phyloP scores from a whole-genome alignment of 352 stramenopile genomes.

The Pilasporangium apinafurcum region DNA sequence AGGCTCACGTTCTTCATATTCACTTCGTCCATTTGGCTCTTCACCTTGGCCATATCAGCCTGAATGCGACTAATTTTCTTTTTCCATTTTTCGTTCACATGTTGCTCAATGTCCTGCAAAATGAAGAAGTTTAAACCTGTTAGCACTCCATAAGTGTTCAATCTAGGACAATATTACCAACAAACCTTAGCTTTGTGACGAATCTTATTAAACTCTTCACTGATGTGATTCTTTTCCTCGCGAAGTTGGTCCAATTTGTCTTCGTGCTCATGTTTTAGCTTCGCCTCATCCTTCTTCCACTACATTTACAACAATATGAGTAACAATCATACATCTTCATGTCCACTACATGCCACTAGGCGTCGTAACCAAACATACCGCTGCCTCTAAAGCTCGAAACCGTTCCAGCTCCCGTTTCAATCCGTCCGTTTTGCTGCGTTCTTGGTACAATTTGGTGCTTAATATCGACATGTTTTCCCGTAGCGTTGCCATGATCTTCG shows the following conservation, averaged over 20 bases:
- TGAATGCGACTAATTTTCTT: slow-evolving; percentile 66
- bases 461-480: slow-evolving; percentile 28
- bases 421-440: slow-evolving; percentile 28
- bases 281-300: slow-evolving; percentile 56
- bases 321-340: neutral
- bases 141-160: neutral
- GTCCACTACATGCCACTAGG: neutral
- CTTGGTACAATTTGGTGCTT: slow-evolving; percentile 38
- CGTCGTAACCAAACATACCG: slow-evolving; percentile 23
- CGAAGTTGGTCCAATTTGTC: slow-evolving; percentile 52
- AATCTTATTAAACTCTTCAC: slow-evolving; percentile 49
- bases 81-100: slow-evolving; percentile 75
- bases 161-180: neutral
- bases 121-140: neutral
- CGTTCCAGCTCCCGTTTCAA: slow-evolving; percentile 55
- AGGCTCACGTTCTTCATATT: slow-evolving; percentile 74
- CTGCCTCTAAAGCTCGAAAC: slow-evolving; percentile 45
- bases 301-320: slow-evolving; percentile 6
- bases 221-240: slow-evolving; percentile 46
- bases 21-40: slow-evolving; percentile 68
- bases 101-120: slow-evolving; percentile 44
- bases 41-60: slow-evolving; percentile 53
- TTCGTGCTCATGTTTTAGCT: slow-evolving; percentile 42
- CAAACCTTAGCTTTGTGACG: slow-evolving; percentile 51
- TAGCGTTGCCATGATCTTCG: slow-evolving; percentile 23